A percentile compares a stretch with the other conserved stretches of the same genome.
Evolutionary conservation across 2,329 filamentous ascomycete species (phyloP).

Genomic region (Aspergillus awamori): DNA sequence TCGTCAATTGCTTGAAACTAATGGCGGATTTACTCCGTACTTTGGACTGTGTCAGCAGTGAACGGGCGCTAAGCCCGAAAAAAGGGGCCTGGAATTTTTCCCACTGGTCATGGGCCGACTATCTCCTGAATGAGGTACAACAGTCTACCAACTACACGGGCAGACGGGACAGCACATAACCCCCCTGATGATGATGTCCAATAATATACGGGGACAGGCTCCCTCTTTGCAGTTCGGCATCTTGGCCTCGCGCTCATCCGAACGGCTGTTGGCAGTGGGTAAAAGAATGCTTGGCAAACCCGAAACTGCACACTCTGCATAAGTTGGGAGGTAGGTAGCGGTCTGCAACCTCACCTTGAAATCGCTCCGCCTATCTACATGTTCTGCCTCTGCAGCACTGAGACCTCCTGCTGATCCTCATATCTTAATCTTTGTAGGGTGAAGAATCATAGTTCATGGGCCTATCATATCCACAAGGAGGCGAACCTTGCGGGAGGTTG

Average conservation of each 20-base stretch:
- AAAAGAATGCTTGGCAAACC: slow-evolving; percentile 2
- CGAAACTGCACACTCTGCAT: not conserved
- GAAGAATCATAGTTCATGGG: too few species aligned
- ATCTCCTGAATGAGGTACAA: too few species aligned
- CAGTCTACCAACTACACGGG: too few species aligned
- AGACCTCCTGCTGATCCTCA: not conserved
- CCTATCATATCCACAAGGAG: not conserved
- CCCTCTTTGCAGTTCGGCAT: not conserved
- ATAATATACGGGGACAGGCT: not conserved
- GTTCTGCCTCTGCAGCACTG: not conserved
- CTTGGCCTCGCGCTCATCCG: too few species aligned
- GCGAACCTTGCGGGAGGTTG: not conserved
- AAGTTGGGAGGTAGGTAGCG: not conserved
- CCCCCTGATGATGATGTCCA: not conserved
- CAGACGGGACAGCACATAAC: too few species aligned
- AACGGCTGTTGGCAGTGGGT: not conserved
- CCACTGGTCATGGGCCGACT: too few species aligned
- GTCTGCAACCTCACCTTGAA: not conserved
- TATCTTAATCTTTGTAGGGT: not conserved
- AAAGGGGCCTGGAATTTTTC: too few species aligned
- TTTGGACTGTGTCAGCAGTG: too few species aligned
- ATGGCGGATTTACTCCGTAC: too few species aligned
- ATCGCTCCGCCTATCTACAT: not conserved
- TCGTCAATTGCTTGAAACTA: too few species aligned
- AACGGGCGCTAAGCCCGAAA: too few species aligned